phyloP scores from a whole-genome alignment of 257 asterid species.

The Scutellaria minor region DNA sequence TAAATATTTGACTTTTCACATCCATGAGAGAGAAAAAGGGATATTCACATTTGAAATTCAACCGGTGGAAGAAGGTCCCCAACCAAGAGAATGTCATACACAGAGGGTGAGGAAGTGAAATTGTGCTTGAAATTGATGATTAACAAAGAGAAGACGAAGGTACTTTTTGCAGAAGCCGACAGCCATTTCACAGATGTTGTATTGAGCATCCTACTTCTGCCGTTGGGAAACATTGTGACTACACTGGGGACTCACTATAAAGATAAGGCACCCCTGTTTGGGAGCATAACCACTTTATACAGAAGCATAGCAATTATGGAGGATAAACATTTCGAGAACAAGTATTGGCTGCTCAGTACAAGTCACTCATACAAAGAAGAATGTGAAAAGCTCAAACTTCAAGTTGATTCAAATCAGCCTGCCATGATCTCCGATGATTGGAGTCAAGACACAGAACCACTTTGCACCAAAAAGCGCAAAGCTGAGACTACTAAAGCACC shows the following conservation, averaged over 20 bases:
- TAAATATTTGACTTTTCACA: too few relatives aligned
- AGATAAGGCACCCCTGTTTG: background rate
- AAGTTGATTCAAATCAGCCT: too few relatives aligned
- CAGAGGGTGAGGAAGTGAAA: constrained; percentile 3
- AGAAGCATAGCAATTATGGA: background rate
- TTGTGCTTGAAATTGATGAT: constrained; percentile 16
- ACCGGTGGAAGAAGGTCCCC: too few relatives aligned
- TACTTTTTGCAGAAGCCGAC: constrained; percentile 41
- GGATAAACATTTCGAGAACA: background rate
- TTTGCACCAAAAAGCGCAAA: background rate
- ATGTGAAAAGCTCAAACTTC: background rate
- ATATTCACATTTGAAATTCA: too few relatives aligned
- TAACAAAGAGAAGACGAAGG: constrained; percentile 31
- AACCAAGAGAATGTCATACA: background rate
- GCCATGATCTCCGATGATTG: too few relatives aligned
- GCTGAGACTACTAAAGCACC: too few relatives aligned
- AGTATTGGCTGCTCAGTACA: constrained; percentile 30
- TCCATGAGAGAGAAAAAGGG: too few relatives aligned
- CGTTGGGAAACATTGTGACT: constrained; percentile 39
- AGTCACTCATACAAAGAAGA: background rate
- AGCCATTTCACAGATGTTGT: constrained; percentile 36
- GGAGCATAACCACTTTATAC: constrained; percentile 34
- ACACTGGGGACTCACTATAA: constrained; percentile 9
- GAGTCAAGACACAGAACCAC: background rate
- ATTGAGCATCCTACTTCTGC: constrained; percentile 37